Conservation (phyloP, 257 asterid species). For the Cynanchum wilfordii region DNA sequence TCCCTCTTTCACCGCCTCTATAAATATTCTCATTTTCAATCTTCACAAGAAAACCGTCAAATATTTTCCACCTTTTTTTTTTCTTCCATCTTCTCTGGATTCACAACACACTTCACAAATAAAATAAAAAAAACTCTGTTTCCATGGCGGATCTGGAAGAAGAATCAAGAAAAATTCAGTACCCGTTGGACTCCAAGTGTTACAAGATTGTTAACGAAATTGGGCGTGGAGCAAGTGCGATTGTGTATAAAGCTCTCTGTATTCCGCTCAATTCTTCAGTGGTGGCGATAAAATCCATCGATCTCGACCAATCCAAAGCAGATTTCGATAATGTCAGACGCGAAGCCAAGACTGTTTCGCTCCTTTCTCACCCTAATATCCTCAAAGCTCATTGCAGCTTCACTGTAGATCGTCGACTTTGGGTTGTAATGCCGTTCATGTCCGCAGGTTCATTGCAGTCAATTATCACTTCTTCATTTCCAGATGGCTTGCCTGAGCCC, state of each 20-base stretch:
- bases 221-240: slow-evolving; percentile 67
- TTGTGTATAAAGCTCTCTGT: slow-evolving; percentile 74
- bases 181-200: slow-evolving; percentile 38
- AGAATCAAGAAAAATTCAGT: slow-evolving; percentile 25
- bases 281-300: slow-evolving; percentile 75
- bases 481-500: slow-evolving; percentile 67
- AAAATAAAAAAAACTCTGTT: not conserved
- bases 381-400: slow-evolving; percentile 78
- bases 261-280: slow-evolving; percentile 43
- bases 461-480: slow-evolving; percentile 54
- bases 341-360: slow-evolving; percentile 68
- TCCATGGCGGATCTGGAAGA: slow-evolving; percentile 28
- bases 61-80: no score
- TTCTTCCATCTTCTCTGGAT: slow-evolving; percentile 16
- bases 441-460: slow-evolving; percentile 78
- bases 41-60: slow-evolving; percentile 28
- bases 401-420: slow-evolving; percentile 53
- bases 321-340: slow-evolving; percentile 57
- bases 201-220: slow-evolving; percentile 50
- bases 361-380: slow-evolving; percentile 77
- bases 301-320: slow-evolving; percentile 56
- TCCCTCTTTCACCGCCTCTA: not conserved
- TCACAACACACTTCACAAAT: not conserved
- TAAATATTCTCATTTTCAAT: slow-evolving; percentile 2
- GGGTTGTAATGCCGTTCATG: slow-evolving; percentile 97